Evolutionary conservation across 805 yeast species (phyloP), one percentile per base, ranked within the genome.

Genomic region (Metschnikowia koreensis): DNA sequence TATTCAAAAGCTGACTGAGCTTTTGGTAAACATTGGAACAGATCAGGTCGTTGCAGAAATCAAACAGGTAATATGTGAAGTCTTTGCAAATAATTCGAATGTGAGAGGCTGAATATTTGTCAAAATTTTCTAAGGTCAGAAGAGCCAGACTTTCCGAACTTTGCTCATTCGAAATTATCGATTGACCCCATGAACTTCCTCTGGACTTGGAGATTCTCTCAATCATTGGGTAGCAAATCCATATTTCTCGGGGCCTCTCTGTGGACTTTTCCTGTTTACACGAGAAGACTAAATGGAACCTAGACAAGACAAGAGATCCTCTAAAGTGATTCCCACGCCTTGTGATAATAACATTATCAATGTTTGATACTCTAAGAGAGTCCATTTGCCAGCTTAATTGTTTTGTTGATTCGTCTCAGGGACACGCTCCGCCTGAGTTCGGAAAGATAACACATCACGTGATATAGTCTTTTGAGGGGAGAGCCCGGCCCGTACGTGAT

Each of bases 151-250:
- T 13, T 12, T 48, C 39, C 13, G 41, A 26, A 28, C 15, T 41
- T 34, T 29, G 33, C 6, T 26, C 37, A 12, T 17, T 22, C 11
- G 5, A 3, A 41, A 38, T 42, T 27, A 52, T 48, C 4, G 38
- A 48, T 44, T 47, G 37, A 31, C 49, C 15, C 68, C 72, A 61
- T 57, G 83, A 71, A 48, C 86, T 66, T 56, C 92, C 83, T 55
- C 80, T 67, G 54, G 80, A 71, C 65, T 81, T 77, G 58, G 79
- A 80, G 1, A 86, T 82, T 44, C 75, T 75, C 44, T 82, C 85
- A 33, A 92, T 83, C 56, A 91, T 81, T 1, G 97, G 97, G 67
- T 90, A 93, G 53, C 96, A 87, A 31, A 90, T 79, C 99, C 98
- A 94, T 31, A 89, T 81, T 66, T 94, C 98, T 51, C 83, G 73